phyloP scores from a whole-genome alignment of 2,329 filamentous ascomycete genomes.

The Lasiodiplodia hormozganensis region DNA sequence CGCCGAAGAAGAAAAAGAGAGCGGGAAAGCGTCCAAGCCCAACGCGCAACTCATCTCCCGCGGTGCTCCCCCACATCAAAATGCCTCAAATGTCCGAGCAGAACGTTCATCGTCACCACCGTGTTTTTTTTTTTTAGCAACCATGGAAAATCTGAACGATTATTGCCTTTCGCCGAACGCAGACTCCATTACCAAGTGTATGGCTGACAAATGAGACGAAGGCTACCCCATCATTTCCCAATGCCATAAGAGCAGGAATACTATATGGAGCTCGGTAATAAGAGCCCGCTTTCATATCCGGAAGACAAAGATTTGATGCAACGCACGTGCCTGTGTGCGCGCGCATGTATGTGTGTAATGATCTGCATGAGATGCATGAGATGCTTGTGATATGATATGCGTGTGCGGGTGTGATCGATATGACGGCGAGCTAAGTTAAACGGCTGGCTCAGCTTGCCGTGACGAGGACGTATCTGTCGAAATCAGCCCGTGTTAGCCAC shows the following conservation, averaged over 20 bases:
- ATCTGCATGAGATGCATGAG: neutral
- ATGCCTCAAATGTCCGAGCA: too few relatives aligned
- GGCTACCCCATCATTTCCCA: too few relatives aligned
- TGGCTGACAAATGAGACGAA: too few relatives aligned
- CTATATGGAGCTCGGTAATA: too few relatives aligned
- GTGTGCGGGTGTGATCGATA: neutral
- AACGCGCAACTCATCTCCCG: neutral
- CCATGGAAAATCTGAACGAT: too few relatives aligned
- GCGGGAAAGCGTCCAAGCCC: neutral
- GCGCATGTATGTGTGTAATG: neutral
- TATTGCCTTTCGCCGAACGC: too few relatives aligned
- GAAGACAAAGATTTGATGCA: neutral
- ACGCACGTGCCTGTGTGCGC: neutral
- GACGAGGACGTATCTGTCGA: constrained; percentile 48
- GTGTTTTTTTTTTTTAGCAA: too few relatives aligned
- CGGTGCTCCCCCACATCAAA: neutral
- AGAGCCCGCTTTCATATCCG: neutral
- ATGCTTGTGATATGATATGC: neutral
- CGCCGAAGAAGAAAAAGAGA: neutral
- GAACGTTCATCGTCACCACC: too few relatives aligned
- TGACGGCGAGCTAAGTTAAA: neutral
- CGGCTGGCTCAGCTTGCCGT: constrained; percentile 43
- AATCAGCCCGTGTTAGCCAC: constrained; percentile 9
- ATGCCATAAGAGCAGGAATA: too few relatives aligned
- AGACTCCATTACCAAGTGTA: too few relatives aligned